phyloP scores from a whole-genome alignment of 1,284 basidiomycete species.

The Ceratobasidium theobromae region DNA sequence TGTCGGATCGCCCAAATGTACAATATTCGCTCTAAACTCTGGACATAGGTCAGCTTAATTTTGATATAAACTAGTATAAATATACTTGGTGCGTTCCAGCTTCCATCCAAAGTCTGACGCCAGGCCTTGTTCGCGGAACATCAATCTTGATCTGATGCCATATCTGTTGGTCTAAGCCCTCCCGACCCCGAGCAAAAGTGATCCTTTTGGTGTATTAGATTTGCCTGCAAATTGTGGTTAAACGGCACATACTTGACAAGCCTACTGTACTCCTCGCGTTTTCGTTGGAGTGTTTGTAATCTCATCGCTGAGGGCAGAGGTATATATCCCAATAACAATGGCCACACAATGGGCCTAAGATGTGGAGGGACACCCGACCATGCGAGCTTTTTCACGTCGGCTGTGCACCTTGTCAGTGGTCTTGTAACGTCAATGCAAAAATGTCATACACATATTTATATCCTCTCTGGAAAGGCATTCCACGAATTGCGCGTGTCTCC shows the following conservation, averaged over 20 bases:
- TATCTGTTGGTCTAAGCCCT: constrained; percentile 87
- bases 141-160: constrained; percentile 99
- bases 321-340: constrained; percentile 89
- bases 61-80: constrained; percentile 31
- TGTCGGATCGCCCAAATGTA: constrained; percentile 98
- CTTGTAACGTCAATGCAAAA: neutral
- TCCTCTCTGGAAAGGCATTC: constrained; percentile 69
- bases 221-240: no score
- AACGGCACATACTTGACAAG: constrained; percentile 60
- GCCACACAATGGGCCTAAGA: constrained; percentile 92
- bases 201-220: no score
- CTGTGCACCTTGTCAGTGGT: constrained; percentile 47
- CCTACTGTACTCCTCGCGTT: constrained; percentile 88
- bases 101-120: constrained; percentile 89
- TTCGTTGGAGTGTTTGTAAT: constrained; percentile 74
- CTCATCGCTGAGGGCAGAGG: constrained; percentile 83
- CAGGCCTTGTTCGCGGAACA: constrained; percentile 89
- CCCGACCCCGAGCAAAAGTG: constrained; percentile 84
- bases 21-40: constrained; percentile 89
- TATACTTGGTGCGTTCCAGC: constrained; percentile 80
- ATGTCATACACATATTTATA: constrained; percentile 69
- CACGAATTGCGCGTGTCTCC: constrained; percentile 65
- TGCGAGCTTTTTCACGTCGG: constrained; percentile 83
- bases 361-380: constrained; percentile 93
- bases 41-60: constrained; percentile 34